phyloP scores from a whole-genome alignment of 169 alveolate genomes.

The Cystoisospora suis region DNA sequence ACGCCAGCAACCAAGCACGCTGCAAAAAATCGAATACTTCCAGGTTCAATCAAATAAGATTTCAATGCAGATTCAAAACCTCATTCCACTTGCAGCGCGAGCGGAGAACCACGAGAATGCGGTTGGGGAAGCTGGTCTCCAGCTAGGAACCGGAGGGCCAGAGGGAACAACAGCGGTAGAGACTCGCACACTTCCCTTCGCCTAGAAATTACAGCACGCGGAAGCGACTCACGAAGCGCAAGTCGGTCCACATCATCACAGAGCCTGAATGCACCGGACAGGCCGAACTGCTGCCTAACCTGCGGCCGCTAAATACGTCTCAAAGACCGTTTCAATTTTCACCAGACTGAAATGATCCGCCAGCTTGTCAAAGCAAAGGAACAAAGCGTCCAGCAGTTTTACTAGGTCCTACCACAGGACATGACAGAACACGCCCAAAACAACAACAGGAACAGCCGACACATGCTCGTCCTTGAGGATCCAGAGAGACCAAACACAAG shows the following conservation, averaged over 20 bases:
- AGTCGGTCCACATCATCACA: not conserved
- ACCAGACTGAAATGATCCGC: conserved; percentile 92
- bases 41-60: too few species aligned
- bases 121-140: not conserved
- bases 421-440: conserved; percentile 85
- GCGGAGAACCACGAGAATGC: not conserved
- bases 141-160: not conserved
- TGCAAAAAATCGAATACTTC: too few species aligned
- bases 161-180: not conserved
- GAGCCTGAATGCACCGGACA: not conserved
- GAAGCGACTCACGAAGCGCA: not conserved
- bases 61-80: too few species aligned
- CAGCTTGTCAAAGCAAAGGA: conserved; percentile 88
- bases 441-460: too few species aligned
- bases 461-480: too few species aligned
- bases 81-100: too few species aligned
- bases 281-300: conserved; percentile 27
- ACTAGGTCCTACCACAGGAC: conserved; percentile 92
- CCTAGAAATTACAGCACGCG: not conserved
- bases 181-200: not conserved
- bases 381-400: conserved; percentile 68
- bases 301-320: conserved; percentile 87
- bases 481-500: too few species aligned
- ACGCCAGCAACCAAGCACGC: too few species aligned
- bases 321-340: conserved; percentile 91